Conservation (phyloP, 1,284 basidiomycete genomes). For the Moesziomyces sp. region DNA sequence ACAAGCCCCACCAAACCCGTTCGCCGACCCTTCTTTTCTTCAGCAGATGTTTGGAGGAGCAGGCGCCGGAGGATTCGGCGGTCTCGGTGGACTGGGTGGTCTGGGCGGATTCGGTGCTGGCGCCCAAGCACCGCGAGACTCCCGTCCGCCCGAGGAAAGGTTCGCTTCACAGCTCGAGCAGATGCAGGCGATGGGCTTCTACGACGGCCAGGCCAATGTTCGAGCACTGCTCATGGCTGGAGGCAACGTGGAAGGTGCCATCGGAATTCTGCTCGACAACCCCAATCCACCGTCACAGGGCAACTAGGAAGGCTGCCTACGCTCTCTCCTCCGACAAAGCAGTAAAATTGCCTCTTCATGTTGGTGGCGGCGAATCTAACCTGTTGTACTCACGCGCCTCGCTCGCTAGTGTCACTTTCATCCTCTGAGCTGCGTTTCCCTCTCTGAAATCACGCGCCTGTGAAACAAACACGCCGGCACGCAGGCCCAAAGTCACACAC, state of each 20-base stretch:
- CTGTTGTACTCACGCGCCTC: background rate
- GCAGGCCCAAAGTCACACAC: background rate
- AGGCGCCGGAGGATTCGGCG: conserved; percentile 34
- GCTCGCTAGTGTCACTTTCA: background rate
- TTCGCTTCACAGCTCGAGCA: conserved; percentile 63
- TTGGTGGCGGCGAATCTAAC: background rate
- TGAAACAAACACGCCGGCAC: background rate
- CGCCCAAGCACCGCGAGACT: conserved; percentile 37
- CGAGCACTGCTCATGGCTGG: conserved; percentile 61
- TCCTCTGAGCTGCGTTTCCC: too few relatives aligned
- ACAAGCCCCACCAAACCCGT: conserved; percentile 23
- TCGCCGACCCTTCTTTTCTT: conserved; percentile 36
- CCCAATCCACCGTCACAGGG: conserved; percentile 35
- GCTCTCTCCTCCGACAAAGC: background rate
- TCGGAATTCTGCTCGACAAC: conserved; percentile 56
- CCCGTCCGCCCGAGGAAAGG: conserved; percentile 61
- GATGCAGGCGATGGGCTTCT: conserved; percentile 65
- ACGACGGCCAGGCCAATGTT: conserved; percentile 60
- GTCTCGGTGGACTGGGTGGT: conserved; percentile 40
- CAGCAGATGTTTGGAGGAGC: conserved; percentile 48
- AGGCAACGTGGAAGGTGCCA: conserved; percentile 61
- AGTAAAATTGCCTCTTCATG: background rate
- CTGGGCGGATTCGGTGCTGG: conserved; percentile 21
- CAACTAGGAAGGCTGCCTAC: conserved; percentile 1
- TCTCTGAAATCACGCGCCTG: background rate